Conservation (phyloP, 139 green algal species). For the Chlorella sp. region DNA sequence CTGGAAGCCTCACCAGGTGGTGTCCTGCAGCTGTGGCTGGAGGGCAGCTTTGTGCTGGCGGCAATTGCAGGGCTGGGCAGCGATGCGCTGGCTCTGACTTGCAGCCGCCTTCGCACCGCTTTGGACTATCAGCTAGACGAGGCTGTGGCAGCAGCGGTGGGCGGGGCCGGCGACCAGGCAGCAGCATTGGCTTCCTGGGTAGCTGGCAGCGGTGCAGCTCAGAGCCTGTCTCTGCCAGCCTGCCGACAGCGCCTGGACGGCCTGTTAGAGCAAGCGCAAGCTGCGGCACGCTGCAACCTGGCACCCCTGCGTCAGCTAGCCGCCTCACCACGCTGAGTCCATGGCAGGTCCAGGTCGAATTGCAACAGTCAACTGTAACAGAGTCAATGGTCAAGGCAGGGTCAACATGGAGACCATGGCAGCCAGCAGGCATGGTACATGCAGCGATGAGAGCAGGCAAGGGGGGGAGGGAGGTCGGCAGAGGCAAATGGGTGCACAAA, state of each 20-base stretch:
- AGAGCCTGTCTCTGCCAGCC: background rate
- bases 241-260: background rate
- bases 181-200: slow-evolving; percentile 7
- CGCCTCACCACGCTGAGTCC: too few species aligned
- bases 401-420: too few species aligned
- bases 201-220: background rate
- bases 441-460: too few species aligned
- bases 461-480: too few species aligned
- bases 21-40: slow-evolving; percentile 33
- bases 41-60: slow-evolving; percentile 6
- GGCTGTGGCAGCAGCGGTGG: background rate
- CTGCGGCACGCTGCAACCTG: background rate
- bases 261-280: background rate
- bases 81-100: background rate
- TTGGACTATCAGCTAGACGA: background rate
- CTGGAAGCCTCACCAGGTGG: slow-evolving; percentile 4
- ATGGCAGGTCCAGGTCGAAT: too few species aligned
- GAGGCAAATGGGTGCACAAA: too few species aligned
- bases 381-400: too few species aligned
- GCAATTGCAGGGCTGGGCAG: slow-evolving; percentile 9
- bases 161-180: background rate
- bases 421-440: too few species aligned
- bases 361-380: too few species aligned
- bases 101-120: background rate
- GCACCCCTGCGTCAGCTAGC: slow-evolving; percentile 14